Evolutionary conservation across 2,329 filamentous ascomycete species (phyloP).

Genomic region (Aspergillus brasiliensis): DNA sequence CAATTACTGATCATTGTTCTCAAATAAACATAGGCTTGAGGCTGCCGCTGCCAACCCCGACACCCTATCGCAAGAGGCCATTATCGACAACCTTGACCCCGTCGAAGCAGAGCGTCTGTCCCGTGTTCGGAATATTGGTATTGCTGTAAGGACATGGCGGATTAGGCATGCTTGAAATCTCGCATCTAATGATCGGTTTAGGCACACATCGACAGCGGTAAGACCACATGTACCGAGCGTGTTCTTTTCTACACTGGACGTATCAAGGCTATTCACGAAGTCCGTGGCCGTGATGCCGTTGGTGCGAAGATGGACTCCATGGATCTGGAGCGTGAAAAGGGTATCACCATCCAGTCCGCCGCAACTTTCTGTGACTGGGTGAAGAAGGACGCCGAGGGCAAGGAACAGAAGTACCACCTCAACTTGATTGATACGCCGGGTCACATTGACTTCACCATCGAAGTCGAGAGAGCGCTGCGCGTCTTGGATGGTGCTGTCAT

Average conservation of each 20-base stretch:
- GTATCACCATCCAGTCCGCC: constrained; percentile 97
- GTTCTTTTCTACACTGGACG: constrained; percentile 97
- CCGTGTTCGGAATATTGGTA: constrained; percentile 93
- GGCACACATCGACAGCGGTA: constrained; percentile 98
- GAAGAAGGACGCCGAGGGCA: constrained; percentile 73
- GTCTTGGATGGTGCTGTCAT: constrained; percentile 96
- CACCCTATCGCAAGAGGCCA: constrained; percentile 61
- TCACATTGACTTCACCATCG: constrained; percentile 98
- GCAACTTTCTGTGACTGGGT: constrained; percentile 98
- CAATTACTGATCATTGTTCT: constrained; percentile 11
- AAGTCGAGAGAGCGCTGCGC: constrained; percentile 91
- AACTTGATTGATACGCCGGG: constrained; percentile 98
- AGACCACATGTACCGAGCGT: constrained; percentile 94
- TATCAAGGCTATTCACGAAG: constrained; percentile 96
- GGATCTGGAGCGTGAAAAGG: constrained; percentile 97
- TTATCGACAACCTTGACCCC: constrained; percentile 78
- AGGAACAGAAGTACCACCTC: constrained; percentile 91
- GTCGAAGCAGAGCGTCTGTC: constrained; percentile 77
- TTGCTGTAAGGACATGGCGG: constrained; percentile 66
- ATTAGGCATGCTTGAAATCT: neutral
- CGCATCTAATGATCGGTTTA: constrained; percentile 36
- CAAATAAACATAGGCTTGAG: constrained; percentile 49
- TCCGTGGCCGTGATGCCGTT: constrained; percentile 82
- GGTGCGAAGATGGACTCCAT: constrained; percentile 99
- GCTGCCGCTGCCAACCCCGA: constrained; percentile 60